Evolutionary conservation across 176 grass and related monocot genomes (phyloP).

Genomic region (Metroxylon sagu): DNA sequence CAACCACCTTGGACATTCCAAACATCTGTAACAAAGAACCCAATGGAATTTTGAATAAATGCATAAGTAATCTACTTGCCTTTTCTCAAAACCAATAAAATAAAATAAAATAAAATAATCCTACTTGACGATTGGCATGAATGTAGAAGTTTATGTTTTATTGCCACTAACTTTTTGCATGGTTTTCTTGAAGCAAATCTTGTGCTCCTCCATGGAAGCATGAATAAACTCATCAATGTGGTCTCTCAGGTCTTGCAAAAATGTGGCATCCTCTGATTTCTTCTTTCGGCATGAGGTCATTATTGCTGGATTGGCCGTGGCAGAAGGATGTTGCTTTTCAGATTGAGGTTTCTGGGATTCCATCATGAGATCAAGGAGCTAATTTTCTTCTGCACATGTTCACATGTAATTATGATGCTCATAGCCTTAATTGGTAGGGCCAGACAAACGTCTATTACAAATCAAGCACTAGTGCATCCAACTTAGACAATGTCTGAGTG

Average conservation of each 20-base stretch:
- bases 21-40: slow-evolving; percentile 59
- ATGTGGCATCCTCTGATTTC: slow-evolving; percentile 55
- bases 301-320: slow-evolving; percentile 39
- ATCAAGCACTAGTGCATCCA: no score
- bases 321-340: slow-evolving; percentile 23
- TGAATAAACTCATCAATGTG: slow-evolving; percentile 89
- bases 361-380: slow-evolving; percentile 25
- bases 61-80: no score
- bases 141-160: no score
- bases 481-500: no score
- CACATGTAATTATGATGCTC: no score
- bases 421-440: no score
- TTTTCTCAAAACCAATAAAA: no score
- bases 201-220: slow-evolving; percentile 95
- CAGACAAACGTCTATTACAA: no score
- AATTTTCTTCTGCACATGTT: no score
- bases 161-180: slow-evolving; percentile 46
- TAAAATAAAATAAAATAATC: no score
- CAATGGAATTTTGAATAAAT: no score
- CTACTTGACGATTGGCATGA: no score
- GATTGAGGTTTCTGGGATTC: slow-evolving; percentile 39
- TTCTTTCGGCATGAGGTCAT: slow-evolving; percentile 78
- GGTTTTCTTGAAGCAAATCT: slow-evolving; percentile 84
- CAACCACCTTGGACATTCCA: slow-evolving; percentile 77
- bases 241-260: slow-evolving; percentile 71